Conservation (phyloP, 257 asterid species). For the Eucommia ulmoides region DNA sequence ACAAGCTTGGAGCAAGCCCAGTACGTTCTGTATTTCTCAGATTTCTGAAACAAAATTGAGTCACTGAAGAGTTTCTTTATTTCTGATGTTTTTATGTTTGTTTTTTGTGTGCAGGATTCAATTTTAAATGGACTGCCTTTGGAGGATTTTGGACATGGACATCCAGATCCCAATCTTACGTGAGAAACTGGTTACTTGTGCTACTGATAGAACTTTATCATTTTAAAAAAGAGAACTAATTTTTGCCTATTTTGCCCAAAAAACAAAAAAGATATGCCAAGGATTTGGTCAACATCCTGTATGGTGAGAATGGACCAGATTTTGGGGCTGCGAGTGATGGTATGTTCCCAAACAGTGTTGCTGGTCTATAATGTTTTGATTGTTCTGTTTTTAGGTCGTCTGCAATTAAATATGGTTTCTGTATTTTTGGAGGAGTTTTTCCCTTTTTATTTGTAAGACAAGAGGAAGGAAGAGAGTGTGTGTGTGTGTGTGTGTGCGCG, state of each 20-base stretch:
- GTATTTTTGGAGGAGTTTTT: background rate
- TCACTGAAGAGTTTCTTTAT: no score
- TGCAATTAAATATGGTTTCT: background rate
- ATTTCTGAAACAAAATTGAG: no score
- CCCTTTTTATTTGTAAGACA: background rate
- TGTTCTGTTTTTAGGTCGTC: no score
- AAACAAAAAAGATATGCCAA: slow-evolving; percentile 87
- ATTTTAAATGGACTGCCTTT: slow-evolving; percentile 78
- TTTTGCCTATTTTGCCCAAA: no score
- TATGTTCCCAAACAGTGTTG: slow-evolving; percentile 13
- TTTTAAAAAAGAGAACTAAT: no score
- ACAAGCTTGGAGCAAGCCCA: slow-evolving; percentile 76
- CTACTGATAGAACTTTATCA: no score
- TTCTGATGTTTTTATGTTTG: slow-evolving; percentile 6
- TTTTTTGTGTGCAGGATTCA: slow-evolving; percentile 37
- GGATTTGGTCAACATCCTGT: slow-evolving; percentile 82
- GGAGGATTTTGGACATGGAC: slow-evolving; percentile 98
- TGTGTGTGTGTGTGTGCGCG: no score
- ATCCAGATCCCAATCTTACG: slow-evolving; percentile 99
- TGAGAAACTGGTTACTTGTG: slow-evolving; percentile 40
- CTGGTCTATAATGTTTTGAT: background rate
- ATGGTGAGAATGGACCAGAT: slow-evolving; percentile 76
- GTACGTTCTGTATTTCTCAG: no score
- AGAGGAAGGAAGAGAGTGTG: background rate
- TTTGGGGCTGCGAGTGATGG: slow-evolving; percentile 99